Percentiles rank a stretch among this genome's conserved stretches.
phyloP scores from a whole-genome alignment of 345 rosid species.

The Eucalyptus fibrosa region DNA sequence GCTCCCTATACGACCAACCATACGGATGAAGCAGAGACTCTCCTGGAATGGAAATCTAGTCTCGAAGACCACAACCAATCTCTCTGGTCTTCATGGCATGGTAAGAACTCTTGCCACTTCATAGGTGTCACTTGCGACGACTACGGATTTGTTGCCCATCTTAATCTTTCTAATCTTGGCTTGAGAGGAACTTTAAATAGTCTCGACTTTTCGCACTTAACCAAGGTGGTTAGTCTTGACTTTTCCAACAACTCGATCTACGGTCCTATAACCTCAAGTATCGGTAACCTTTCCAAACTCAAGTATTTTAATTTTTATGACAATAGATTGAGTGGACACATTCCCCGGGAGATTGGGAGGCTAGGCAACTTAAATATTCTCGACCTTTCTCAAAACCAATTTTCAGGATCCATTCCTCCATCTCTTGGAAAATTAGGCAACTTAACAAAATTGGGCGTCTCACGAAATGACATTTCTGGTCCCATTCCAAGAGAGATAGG shows the following conservation, averaged over 20 bases:
- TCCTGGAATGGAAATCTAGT: not conserved
- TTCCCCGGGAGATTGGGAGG: too few species aligned
- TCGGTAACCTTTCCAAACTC: not conserved
- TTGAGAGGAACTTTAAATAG: not conserved
- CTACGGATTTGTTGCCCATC: not conserved
- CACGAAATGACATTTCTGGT: too few species aligned
- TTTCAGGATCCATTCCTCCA: too few species aligned
- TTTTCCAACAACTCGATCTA: not conserved
- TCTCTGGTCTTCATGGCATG: not conserved
- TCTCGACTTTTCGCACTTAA: not conserved
- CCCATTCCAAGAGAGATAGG: too few species aligned
- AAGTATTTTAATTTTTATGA: not conserved
- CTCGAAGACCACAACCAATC: not conserved
- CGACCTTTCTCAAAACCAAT: rapidly evolving
- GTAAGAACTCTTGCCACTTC: not conserved
- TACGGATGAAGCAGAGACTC: not conserved
- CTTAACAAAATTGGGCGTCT: rapidly evolving
- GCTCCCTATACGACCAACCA: too few species aligned
- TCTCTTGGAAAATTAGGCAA: too few species aligned
- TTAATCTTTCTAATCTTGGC: not conserved
- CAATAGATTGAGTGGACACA: not conserved
- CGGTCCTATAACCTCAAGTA: not conserved
- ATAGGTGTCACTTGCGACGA: not conserved
- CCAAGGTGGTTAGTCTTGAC: not conserved
- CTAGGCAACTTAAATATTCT: too few species aligned